Conservation (phyloP, 2,329 filamentous ascomycete genomes). For the Fusarium succisae region DNA sequence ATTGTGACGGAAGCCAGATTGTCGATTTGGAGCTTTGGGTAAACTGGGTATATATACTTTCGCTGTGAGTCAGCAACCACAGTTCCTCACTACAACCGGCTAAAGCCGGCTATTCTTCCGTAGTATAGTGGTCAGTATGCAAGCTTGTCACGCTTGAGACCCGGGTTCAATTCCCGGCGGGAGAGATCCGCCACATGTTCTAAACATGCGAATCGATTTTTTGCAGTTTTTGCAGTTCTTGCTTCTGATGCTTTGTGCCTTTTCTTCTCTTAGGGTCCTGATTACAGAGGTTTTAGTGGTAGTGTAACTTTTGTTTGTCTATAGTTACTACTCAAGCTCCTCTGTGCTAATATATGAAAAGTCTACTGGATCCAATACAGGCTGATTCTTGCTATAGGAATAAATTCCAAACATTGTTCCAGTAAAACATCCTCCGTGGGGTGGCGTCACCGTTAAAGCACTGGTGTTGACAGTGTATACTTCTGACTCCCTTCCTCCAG, state of each 20-base stretch:
- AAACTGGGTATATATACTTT: not conserved
- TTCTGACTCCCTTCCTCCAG: not conserved
- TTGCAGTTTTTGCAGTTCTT: not conserved
- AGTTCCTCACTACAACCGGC: not conserved
- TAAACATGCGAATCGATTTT: slow-evolving; percentile 22
- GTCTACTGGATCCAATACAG: slow-evolving; percentile 30
- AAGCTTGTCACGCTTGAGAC: slow-evolving; percentile 39
- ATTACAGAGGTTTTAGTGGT: not conserved
- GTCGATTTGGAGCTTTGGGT: not conserved
- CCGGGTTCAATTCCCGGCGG: slow-evolving; percentile 41
- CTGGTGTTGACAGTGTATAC: not conserved
- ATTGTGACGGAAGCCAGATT: not conserved
- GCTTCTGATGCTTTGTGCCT: too few species aligned
- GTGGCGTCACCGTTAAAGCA: slow-evolving; percentile 22
- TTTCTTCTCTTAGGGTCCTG: not conserved
- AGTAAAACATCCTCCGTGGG: slow-evolving; percentile 34
- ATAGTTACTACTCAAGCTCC: not conserved
- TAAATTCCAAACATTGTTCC: slow-evolving; percentile 40
- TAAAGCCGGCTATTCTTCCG: not conserved
- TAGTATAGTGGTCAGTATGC: slow-evolving; percentile 12
- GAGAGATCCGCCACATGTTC: slow-evolving; percentile 39
- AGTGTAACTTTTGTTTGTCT: not conserved
- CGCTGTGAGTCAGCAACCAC: fast-evolving
- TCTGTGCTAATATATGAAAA: not conserved
- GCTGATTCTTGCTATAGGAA: slow-evolving; percentile 29